phyloP scores from a whole-genome alignment of 1,139 yeast species.

The Schwanniomyces etchellsii region DNA sequence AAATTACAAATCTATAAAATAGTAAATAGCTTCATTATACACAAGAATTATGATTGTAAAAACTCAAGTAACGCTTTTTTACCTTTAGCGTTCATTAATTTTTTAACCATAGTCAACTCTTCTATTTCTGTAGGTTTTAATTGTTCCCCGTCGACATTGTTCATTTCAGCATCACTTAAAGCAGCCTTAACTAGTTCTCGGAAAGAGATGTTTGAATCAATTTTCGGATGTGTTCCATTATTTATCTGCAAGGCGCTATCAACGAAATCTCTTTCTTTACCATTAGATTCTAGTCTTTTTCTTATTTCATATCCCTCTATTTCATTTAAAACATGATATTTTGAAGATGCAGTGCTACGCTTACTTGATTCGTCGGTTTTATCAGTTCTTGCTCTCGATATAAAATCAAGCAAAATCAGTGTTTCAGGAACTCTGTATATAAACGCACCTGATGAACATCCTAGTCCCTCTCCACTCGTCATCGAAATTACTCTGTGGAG shows the following conservation, averaged over 20 bases:
- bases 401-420: slow-evolving; percentile 70
- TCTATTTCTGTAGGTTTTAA: slow-evolving; percentile 33
- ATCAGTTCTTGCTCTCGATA: slow-evolving; percentile 41
- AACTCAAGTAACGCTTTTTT: slow-evolving; percentile 59
- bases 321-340: slow-evolving; percentile 20
- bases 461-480: slow-evolving; percentile 21
- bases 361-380: slow-evolving; percentile 8
- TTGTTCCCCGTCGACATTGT: slow-evolving; percentile 4
- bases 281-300: slow-evolving; percentile 14
- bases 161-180: slow-evolving; percentile 7
- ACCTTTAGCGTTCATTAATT: slow-evolving; percentile 64
- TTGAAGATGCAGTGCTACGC: slow-evolving; percentile 4
- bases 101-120: slow-evolving; percentile 54
- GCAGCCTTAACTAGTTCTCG: slow-evolving; percentile 23
- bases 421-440: slow-evolving; percentile 67
- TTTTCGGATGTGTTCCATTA: slow-evolving; percentile 8
- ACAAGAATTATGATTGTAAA: slow-evolving; percentile 23
- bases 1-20: slow-evolving; percentile 1
- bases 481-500: slow-evolving; percentile 35
- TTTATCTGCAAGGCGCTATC: slow-evolving; percentile 19
- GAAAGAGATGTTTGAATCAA: slow-evolving; percentile 15
- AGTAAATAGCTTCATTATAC: neutral
- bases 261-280: slow-evolving; percentile 19
- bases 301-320: slow-evolving; percentile 19
- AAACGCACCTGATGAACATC: slow-evolving; percentile 26